phyloP scores from a whole-genome alignment of 75 land plant species.

The Chamaecyparis obtusa region DNA sequence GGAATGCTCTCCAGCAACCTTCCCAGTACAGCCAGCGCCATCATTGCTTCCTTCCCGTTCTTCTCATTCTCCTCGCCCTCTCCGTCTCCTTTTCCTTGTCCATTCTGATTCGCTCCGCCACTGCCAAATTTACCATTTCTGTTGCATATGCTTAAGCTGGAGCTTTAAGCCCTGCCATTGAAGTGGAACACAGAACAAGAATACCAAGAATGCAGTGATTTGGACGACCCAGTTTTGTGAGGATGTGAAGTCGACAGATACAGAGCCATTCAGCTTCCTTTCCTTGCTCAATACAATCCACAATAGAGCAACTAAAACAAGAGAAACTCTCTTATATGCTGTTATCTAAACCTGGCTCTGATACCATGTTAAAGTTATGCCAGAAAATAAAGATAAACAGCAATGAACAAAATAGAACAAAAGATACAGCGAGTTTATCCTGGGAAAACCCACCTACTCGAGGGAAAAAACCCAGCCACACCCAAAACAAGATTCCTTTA shows the following conservation, averaged over 20 bases:
- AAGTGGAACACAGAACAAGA: neutral
- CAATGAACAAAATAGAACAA: too few species aligned
- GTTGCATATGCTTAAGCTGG: neutral
- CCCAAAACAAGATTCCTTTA: too few species aligned
- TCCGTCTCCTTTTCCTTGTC: slow-evolving; percentile 19
- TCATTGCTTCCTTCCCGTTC: slow-evolving; percentile 33
- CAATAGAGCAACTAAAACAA: too few species aligned
- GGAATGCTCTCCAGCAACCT: slow-evolving; percentile 38
- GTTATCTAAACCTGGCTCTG: too few species aligned
- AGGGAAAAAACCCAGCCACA: too few species aligned
- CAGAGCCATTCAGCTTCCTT: neutral
- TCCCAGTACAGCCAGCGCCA: slow-evolving; percentile 33
- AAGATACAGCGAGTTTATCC: too few species aligned
- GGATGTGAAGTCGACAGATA: neutral
- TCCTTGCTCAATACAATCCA: too few species aligned
- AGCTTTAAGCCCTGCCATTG: neutral
- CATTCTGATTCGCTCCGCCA: neutral
- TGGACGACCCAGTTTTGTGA: neutral
- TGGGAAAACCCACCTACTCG: too few species aligned
- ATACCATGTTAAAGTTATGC: too few species aligned
- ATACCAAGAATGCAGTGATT: neutral
- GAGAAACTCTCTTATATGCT: too few species aligned
- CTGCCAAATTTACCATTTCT: neutral
- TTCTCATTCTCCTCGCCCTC: slow-evolving; percentile 26
- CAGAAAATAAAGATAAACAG: too few species aligned